A percentile compares a stretch with the other conserved stretches of the same genome.
Evolutionary conservation across 768 basidiomycete genomes (phyloP).

Genomic region (Infundibulicybe gibba): DNA sequence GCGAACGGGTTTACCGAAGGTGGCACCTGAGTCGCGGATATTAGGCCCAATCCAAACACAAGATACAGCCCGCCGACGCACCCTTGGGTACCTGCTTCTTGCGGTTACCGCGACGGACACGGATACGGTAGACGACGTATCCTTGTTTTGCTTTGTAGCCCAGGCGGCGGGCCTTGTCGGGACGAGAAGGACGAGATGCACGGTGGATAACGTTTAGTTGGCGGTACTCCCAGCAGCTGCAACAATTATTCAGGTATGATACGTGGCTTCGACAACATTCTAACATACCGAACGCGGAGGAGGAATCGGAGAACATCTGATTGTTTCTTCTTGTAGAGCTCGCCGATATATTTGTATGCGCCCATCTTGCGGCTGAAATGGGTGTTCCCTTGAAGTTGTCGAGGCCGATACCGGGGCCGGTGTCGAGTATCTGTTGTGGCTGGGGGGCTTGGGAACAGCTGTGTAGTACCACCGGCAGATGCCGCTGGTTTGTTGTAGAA

Average conservation of each 20-base stretch:
- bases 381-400: slow-evolving; percentile 30
- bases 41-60: too few relatives aligned
- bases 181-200: slow-evolving; percentile 95
- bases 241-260: slow-evolving; percentile 4
- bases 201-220: slow-evolving; percentile 98
- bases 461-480: slow-evolving; percentile 33
- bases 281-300: slow-evolving; percentile 84
- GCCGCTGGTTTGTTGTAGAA: too few relatives aligned
- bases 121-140: slow-evolving; percentile 95
- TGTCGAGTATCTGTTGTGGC: slow-evolving; percentile 12
- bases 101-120: slow-evolving; percentile 97
- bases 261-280: background rate
- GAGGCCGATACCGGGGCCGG: slow-evolving; percentile 25
- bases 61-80: slow-evolving; percentile 23
- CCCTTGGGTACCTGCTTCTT: slow-evolving; percentile 99
- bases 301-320: slow-evolving; percentile 97
- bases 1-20: slow-evolving; percentile 97
- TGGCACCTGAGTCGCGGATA: slow-evolving; percentile 62
- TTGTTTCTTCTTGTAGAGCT: slow-evolving; percentile 98
- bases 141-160: slow-evolving; percentile 99
- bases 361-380: slow-evolving; percentile 65
- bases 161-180: slow-evolving; percentile 97
- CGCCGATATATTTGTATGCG: slow-evolving; percentile 94
- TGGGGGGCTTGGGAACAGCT: slow-evolving; percentile 30
- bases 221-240: slow-evolving; percentile 96